Evolutionary conservation across 2,329 filamentous ascomycete species (phyloP).

Genomic region (Bertia moriformis): DNA sequence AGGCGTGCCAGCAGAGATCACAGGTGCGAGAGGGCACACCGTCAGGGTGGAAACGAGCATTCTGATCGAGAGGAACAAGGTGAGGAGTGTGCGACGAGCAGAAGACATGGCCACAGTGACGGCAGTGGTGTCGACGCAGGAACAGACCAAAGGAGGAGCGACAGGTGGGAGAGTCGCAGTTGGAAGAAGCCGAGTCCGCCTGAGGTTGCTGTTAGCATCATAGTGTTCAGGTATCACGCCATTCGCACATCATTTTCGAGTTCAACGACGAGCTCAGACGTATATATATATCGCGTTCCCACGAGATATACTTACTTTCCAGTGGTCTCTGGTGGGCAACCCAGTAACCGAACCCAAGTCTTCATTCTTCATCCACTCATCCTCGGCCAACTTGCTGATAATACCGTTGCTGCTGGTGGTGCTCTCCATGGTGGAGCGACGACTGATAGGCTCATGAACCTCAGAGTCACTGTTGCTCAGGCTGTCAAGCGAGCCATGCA

Average conservation of each 20-base stretch:
- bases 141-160: constrained; percentile 43
- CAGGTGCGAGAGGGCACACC: constrained; percentile 39
- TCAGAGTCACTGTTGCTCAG: constrained; percentile 18
- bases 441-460: constrained; percentile 15
- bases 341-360: constrained; percentile 40
- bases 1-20: constrained; percentile 44
- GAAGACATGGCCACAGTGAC: constrained; percentile 52
- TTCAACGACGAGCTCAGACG: neutral
- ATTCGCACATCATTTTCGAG: neutral
- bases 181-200: constrained; percentile 39
- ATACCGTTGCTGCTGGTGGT: constrained; percentile 16
- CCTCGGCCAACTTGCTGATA: constrained; percentile 30
- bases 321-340: constrained; percentile 45
- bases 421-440: constrained; percentile 22
- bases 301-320: constrained; percentile 36
- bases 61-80: constrained; percentile 44
- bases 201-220: constrained; percentile 16
- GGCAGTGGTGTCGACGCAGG: constrained; percentile 50
- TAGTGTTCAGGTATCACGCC: neutral
- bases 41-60: constrained; percentile 46
- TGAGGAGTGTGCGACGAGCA: constrained; percentile 42
- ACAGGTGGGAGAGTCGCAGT: constrained; percentile 42
- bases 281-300: neutral
- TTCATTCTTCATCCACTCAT: constrained; percentile 33
- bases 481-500: constrained; percentile 36